phyloP scores from a whole-genome alignment of 78 protist genomes.

The Dictyostelium firmibasis region DNA sequence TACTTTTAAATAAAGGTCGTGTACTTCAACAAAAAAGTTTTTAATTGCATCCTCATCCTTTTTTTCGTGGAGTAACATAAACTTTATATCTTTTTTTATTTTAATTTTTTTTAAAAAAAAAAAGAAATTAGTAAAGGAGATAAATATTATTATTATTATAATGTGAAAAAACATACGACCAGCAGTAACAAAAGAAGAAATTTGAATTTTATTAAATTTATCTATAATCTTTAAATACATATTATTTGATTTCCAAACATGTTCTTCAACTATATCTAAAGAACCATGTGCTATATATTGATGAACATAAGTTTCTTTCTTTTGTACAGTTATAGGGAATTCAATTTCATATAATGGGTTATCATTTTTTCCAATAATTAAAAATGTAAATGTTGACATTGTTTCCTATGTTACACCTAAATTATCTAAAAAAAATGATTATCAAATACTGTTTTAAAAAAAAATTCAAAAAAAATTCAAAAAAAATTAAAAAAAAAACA shows the following conservation, averaged over 20 bases:
- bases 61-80: conserved; percentile 78
- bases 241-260: conserved; percentile 59
- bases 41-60: conserved; percentile 80
- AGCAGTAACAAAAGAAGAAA: conserved; percentile 67
- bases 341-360: conserved; percentile 64
- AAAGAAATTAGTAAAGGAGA: not conserved
- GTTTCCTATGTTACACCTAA: too few species aligned
- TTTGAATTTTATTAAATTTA: conserved; percentile 44
- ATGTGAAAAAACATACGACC: conserved; percentile 34
- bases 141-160: not conserved
- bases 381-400: conserved; percentile 35
- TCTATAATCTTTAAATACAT: conserved; percentile 62
- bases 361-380: conserved; percentile 68
- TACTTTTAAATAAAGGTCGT: conserved; percentile 76
- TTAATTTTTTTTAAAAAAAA: not conserved
- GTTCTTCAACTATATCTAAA: conserved; percentile 65
- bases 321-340: conserved; percentile 29
- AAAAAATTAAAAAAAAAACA: not conserved
- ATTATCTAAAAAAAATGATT: too few species aligned
- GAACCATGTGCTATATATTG: conserved; percentile 70
- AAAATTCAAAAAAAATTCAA: not conserved
- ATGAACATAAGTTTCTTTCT: conserved; percentile 5
- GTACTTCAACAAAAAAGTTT: conserved; percentile 70
- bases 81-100: conserved; percentile 44
- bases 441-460: not conserved